Base-by-base conservation (phyloP, 306 rosid species). In the Vigna mungo region DNA sequence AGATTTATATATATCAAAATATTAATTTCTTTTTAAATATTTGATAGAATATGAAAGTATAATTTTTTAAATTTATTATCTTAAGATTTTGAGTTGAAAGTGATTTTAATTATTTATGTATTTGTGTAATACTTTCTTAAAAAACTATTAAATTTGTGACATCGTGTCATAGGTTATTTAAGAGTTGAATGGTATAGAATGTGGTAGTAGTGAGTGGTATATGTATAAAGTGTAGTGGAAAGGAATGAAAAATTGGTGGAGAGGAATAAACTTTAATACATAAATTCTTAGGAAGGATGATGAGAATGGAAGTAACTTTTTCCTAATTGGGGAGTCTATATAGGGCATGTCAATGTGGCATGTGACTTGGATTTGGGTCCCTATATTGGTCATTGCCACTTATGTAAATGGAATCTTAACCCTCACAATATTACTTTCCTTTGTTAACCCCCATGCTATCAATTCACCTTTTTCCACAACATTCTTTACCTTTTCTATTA, bases 341-440 rank as follows among this genome's bases (percentile, higher is more conserved):
- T 59, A 81, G 80, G 80, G 71, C 74, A 60, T 72, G 77, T 82
- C 81, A 74, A 79, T 81, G 86, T 77, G 78, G 16, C 77, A 62
- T 75, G 44, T 73, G 78, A 53, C 83, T 77, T 32, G 56, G 72
- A 52, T 74, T 86, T 87, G 85, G 89, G 88, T 77, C 94, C 87
- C 85, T 63, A 20, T 60, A 78, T 75, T 73, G 82, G 72, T 75
- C 76, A 76, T 71, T 68, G 56, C 11, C 75, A 63, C 75, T 83
- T 83, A 86, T 81, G 76, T 64, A 82, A 90, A 85, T 83, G 86
- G 95, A 86, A 86, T 84, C 90, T 81, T 82, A 78, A 43, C 39
- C 49, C 81, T 77, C 76, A 46, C 79, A 70, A 76, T 61, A 61
- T 70, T 66, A 53, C 74, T 80, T 53, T 52, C 73, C 36, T 39